phyloP scores from a whole-genome alignment of 1,284 basidiomycete species.

The Rhodotorula sp. region DNA sequence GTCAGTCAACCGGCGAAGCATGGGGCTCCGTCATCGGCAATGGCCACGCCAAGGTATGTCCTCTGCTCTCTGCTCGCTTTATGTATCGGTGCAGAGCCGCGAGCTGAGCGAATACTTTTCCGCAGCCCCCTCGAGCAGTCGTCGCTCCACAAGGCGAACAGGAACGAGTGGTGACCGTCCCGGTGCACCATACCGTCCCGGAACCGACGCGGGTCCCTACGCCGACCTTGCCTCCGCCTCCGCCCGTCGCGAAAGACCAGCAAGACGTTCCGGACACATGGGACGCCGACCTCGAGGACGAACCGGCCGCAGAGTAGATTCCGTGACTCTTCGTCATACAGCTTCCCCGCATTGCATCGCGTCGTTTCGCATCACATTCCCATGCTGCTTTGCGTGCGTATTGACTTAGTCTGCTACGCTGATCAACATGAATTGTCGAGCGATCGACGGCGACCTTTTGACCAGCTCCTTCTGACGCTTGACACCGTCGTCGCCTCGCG shows the following conservation, averaged over 20 bases:
- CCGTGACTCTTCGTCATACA: background rate
- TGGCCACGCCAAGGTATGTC: constrained; percentile 22
- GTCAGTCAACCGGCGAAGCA: background rate
- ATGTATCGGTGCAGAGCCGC: too few relatives aligned
- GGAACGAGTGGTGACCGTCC: constrained; percentile 1
- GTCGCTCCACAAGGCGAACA: constrained; percentile 20
- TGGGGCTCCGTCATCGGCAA: constrained; percentile 23
- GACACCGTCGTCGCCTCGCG: too few relatives aligned
- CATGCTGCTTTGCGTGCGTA: background rate
- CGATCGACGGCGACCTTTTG: too few relatives aligned
- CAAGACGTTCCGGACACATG: constrained; percentile 35
- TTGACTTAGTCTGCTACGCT: too few relatives aligned
- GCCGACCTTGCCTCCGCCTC: constrained; percentile 4
- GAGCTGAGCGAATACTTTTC: too few relatives aligned
- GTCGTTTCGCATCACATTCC: background rate
- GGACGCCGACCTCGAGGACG: constrained; percentile 22
- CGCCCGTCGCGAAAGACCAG: constrained; percentile 2
- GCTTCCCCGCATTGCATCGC: background rate
- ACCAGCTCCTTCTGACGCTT: too few relatives aligned
- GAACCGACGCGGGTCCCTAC: constrained; percentile 8
- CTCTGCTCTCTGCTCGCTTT: too few relatives aligned
- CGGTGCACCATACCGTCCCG: background rate
- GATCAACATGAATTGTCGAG: too few relatives aligned
- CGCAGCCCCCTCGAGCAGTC: constrained; percentile 38
- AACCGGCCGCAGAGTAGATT: background rate